phyloP scores from a whole-genome alignment of 2,329 filamentous ascomycete species.

The Xylariaceae sp. region DNA sequence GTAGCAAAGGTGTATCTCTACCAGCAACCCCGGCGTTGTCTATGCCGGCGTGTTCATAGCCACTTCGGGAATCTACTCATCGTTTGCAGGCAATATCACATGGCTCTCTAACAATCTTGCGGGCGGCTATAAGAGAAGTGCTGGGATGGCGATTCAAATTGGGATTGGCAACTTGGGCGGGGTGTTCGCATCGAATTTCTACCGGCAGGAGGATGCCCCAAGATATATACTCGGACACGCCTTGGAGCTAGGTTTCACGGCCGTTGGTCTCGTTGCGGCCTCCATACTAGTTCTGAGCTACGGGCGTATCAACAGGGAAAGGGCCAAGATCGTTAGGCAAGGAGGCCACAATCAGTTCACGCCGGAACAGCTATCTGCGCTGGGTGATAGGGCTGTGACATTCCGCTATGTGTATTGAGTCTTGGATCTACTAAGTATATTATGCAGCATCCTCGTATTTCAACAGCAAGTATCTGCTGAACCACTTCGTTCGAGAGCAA shows the following conservation, averaged over 20 bases:
- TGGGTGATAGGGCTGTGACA: conserved; percentile 59
- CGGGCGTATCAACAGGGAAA: conserved; percentile 53
- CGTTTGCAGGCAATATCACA: conserved; percentile 71
- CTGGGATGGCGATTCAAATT: conserved; percentile 62
- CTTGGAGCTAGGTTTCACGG: conserved; percentile 49
- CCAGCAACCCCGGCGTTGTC: conserved; percentile 53
- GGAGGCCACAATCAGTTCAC: conserved; percentile 41
- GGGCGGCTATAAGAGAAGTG: conserved; percentile 58
- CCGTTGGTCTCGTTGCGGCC: conserved; percentile 42
- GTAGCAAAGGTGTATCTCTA: conserved; percentile 53
- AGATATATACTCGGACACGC: conserved; percentile 48
- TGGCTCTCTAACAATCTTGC: conserved; percentile 80
- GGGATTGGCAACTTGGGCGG: conserved; percentile 56
- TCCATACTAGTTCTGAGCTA: conserved; percentile 49
- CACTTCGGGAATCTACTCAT: conserved; percentile 74
- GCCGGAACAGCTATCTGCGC: conserved; percentile 49
- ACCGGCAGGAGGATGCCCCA: conserved; percentile 49
- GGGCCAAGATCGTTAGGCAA: conserved; percentile 43
- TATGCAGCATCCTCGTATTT: too few relatives aligned
- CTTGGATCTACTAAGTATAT: not conserved
- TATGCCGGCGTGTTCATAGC: conserved; percentile 76
- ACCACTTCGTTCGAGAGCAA: too few relatives aligned
- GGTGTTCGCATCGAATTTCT: conserved; percentile 70
- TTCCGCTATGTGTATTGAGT: conserved; percentile 57
- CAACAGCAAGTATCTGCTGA: too few relatives aligned